These are phyloP conservation scores for Chlamydomonas sphaeroides DNA, from an alignment of 139 green algal genomes.

Conservation along the genomic window DNA sequence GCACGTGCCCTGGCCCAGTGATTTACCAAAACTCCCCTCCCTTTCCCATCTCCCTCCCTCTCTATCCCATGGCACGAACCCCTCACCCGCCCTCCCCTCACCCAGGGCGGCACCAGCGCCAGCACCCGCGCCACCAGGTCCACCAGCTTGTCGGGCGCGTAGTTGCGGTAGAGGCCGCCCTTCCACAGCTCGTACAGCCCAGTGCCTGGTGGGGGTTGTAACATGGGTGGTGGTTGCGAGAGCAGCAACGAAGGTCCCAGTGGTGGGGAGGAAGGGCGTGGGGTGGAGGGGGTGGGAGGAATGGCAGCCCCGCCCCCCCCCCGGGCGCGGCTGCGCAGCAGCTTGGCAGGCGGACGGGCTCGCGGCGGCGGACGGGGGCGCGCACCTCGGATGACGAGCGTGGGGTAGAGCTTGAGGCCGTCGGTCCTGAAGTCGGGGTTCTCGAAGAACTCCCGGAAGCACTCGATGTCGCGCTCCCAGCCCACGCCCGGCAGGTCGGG, in stretches of 20 bases:
- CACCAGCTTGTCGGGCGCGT: constrained; percentile 89
- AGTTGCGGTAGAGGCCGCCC: constrained; percentile 93
- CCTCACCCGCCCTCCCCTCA: background rate
- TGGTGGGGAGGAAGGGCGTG: no score
- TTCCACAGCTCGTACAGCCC: constrained; percentile 99
- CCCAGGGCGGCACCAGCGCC: constrained; percentile 68
- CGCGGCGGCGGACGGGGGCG: no score
- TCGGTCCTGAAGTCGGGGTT: constrained; percentile 93
- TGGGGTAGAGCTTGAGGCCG: constrained; percentile 93
- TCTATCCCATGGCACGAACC: background rate
- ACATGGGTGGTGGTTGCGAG: background rate
- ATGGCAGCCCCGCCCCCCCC: no score
- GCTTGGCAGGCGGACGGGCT: no score
- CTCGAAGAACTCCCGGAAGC: constrained; percentile 98
- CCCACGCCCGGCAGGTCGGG: constrained; percentile 97
- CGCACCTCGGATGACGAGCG: constrained; percentile 78
- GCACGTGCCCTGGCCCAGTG: no score
- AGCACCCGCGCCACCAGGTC: constrained; percentile 93
- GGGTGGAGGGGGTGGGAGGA: no score
- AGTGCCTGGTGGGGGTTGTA: constrained; percentile 79
- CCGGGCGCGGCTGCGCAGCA: no score
- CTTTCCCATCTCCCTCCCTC: background rate
- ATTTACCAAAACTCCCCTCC: no score
- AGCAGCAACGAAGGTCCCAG: no score
- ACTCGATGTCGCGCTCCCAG: constrained; percentile 97